phyloP scores from a whole-genome alignment of 805 yeast genomes.

The Kazachstania bromeliacearum region DNA sequence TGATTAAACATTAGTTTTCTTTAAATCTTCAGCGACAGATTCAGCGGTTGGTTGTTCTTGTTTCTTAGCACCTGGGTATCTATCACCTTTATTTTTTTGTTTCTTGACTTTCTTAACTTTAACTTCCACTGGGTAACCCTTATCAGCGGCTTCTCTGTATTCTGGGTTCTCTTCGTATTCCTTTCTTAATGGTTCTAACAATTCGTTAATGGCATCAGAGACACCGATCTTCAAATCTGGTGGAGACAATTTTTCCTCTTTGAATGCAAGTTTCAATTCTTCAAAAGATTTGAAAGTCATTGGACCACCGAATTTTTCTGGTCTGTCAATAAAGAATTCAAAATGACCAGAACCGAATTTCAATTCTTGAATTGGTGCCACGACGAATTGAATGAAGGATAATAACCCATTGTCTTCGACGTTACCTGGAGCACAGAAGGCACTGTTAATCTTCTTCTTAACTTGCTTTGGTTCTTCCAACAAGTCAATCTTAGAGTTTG shows the following conservation, averaged over 20 bases:
- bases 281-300: constrained; percentile 60
- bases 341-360: constrained; percentile 51
- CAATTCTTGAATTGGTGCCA: constrained; percentile 79
- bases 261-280: constrained; percentile 62
- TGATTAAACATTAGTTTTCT: constrained; percentile 11
- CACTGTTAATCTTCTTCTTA: constrained; percentile 82
- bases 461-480: constrained; percentile 82
- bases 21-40: constrained; percentile 22
- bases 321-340: constrained; percentile 71
- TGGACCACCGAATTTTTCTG: constrained; percentile 96
- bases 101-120: constrained; percentile 60
- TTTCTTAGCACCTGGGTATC: constrained; percentile 66
- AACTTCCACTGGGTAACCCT: constrained; percentile 78
- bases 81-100: constrained; percentile 81
- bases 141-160: constrained; percentile 61
- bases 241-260: constrained; percentile 69
- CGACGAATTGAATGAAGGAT: constrained; percentile 74
- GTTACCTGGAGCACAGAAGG: constrained; percentile 92
- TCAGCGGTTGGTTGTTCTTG: constrained; percentile 20
- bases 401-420: constrained; percentile 86
- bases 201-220: constrained; percentile 67
- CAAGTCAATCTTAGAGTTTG: constrained; percentile 91
- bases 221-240: constrained; percentile 93
- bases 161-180: constrained; percentile 54
- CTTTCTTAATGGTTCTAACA: constrained; percentile 77